Evolutionary conservation across 306 rosid genomes (phyloP), one percentile per base, ranked within the genome.

Genomic region (Pyrus betulifolia): DNA sequence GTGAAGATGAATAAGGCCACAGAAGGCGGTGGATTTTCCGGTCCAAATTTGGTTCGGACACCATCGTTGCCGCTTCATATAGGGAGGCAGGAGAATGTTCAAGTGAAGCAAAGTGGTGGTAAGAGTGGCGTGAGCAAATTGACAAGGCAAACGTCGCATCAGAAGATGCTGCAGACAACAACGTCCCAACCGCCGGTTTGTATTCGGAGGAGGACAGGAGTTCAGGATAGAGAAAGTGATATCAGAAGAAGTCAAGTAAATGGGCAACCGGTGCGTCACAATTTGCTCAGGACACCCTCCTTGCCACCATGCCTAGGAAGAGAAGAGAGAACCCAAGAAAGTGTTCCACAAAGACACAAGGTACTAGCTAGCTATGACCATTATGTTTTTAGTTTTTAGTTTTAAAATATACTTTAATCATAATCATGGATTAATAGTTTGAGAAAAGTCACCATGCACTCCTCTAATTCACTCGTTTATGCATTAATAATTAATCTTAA

Each of bases 51-150:
- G 75, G 82, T 82, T 40, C 79, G 88, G 30, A 79, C 85, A 14
- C 92, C 94, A 9, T 89, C 96, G 2, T 77, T 89, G 72, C 93
- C 88, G 19, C 82, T 83, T 51, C 44, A 84, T 61, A 77, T 85
- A 55, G 84, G 84, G 74, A 84, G 80, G 70, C 86, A 79, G 72
- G 84, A 70, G 66, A 85, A 75, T 35, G 67, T 68, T 54, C 76
- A 61, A 69, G 76, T 68, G 52, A 79, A 75, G 27, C 81, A 65
- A 72, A 72, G 54, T 67, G 40, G 49, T 73, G 38, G 4, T n/a
- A 42, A 61, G 25, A 77, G 18, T 33, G 65, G 61, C 25, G 54
- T 54, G 71, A 74, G 63, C 27, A 65, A 71, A 67, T 54, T 80
- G 75, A 65, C 69, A 38, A 54, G 42, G 79, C 86, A 87, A 74